A percentile compares a stretch with the other conserved stretches of the same genome.
These are phyloP conservation scores for Mollisiaceae sp. DNA, from an alignment of 2,329 filamentous ascomycete species.

Conservation along the genomic window DNA sequence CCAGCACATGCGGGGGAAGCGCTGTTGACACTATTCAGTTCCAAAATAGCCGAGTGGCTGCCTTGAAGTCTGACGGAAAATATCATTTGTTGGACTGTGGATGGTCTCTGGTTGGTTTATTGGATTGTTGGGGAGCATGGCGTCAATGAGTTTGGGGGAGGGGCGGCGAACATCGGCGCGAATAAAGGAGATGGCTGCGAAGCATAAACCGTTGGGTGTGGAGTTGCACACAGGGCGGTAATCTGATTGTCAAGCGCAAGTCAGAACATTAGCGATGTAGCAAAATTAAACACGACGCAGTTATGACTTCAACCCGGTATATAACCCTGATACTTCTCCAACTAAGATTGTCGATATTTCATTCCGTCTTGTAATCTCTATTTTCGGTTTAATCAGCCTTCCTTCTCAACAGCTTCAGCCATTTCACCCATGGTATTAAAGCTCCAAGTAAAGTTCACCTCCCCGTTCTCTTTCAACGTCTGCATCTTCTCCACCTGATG, in stretches of 20 bases:
- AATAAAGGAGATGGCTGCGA: conserved; percentile 17
- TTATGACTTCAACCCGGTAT: not conserved
- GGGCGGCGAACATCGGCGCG: not conserved
- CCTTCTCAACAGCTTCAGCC: conserved; percentile 27
- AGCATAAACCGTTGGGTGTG: conserved; percentile 10
- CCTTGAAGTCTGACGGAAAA: not conserved
- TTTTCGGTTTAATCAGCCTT: not conserved
- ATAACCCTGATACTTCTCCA: not conserved
- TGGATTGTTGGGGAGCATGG: not conserved
- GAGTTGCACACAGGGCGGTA: not conserved
- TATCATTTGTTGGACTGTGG: not conserved
- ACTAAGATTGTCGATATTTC: not conserved
- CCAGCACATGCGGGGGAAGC: not conserved
- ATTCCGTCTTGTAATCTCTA: not conserved
- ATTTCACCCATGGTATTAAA: conserved; percentile 55
- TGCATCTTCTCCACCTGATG: conserved; percentile 41
- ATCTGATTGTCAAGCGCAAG: conserved; percentile 7
- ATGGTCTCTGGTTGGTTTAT: not conserved
- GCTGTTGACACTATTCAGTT: not conserved
- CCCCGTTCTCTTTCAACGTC: conserved; percentile 47
- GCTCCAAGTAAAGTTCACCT: conserved; percentile 56
- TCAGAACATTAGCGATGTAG: not conserved
- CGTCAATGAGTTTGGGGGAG: not conserved
- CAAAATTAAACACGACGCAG: not conserved
- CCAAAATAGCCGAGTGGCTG: not conserved